phyloP scores from a whole-genome alignment of 1,139 yeast genomes.

The Nakaseomyces delphensis region DNA sequence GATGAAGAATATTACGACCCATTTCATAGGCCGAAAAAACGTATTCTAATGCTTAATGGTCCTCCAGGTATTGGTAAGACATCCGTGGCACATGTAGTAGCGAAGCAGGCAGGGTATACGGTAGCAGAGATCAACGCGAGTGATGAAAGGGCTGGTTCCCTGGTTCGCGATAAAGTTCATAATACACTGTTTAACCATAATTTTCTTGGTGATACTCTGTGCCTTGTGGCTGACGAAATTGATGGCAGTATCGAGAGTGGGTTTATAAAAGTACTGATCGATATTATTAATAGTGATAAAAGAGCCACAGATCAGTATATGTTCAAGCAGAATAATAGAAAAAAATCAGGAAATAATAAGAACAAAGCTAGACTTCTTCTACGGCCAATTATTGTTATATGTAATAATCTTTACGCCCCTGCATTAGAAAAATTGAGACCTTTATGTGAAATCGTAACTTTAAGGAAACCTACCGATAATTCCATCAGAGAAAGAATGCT shows the following conservation, averaged over 20 bases:
- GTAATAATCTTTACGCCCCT: conserved; percentile 74
- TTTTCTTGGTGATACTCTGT: conserved; percentile 55
- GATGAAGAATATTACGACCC: conserved; percentile 37
- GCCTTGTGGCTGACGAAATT: conserved; percentile 79
- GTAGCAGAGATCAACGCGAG: conserved; percentile 85
- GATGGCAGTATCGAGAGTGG: conserved; percentile 87
- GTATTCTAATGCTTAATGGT: conserved; percentile 70
- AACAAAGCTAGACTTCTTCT: conserved; percentile 39
- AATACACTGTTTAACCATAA: conserved; percentile 62
- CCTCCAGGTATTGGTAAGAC: conserved; percentile 98
- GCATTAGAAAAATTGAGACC: conserved; percentile 68
- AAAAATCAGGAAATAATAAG: conserved; percentile 25
- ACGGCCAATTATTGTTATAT: conserved; percentile 86
- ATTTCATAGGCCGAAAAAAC: conserved; percentile 60
- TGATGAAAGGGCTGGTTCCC: conserved; percentile 60
- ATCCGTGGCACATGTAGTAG: conserved; percentile 75
- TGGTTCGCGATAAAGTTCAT: conserved; percentile 51
- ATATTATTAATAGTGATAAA: conserved; percentile 52
- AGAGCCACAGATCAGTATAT: conserved; percentile 37
- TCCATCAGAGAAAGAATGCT: conserved; percentile 42
- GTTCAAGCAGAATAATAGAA: conserved; percentile 17
- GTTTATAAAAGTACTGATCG: conserved; percentile 58
- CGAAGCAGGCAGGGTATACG: conserved; percentile 72
- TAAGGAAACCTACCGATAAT: conserved; percentile 50
- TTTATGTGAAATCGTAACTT: conserved; percentile 59